Base-by-base conservation (phyloP, 768 basidiomycete species). In the Lactarius hengduanensis region DNA sequence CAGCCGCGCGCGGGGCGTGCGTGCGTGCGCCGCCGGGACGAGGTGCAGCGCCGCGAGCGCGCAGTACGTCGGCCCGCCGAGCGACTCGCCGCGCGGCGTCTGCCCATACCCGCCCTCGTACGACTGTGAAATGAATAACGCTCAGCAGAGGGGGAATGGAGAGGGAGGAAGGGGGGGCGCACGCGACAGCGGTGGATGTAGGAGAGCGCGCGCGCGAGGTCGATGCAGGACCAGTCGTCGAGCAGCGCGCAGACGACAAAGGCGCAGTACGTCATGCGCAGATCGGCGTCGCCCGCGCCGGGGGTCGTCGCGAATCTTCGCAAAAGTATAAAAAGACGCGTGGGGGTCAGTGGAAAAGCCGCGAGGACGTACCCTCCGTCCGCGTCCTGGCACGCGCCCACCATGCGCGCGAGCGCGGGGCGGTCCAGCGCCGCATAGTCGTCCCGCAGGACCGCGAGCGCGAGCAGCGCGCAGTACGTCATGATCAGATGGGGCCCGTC, bases 51-150 rank as follows among this genome's bases (percentile, higher is more conserved):
- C 82, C 1, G 95, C 94, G 32, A 97, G 74, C 0, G 92, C 90
- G 70, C 92, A 96, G 76, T 98, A 98, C 1, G 96, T 97, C 20
- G 94, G 91, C 8, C 96, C 96, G 22, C 96, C 95, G 94, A 94
- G 88, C 4, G 95, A 89, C 77, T 99, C 96, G 53, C 88, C 84
- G 54, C 81, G 84, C 0, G 94, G 89, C 2, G 84, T 80, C 73
- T 95, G 91, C 0, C 92, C 94, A 71, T 91, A 99, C 0, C 93
- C 96, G 16, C 95, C 95, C 81, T 97, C 95, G 72, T 94, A 92
- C 3, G 88, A 88, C 96, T 98, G 5, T 26, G 26, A 26, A 26
- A 26, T 26, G 1, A 26, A 26, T 26, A 26, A 26, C 26, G 26
- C 26, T 26, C 26, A 41, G 15, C 15, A 16, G 0, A 41, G 15